Evolutionary conservation across 306 rosid genomes (phyloP).

Genomic region (Malus fusca): DNA sequence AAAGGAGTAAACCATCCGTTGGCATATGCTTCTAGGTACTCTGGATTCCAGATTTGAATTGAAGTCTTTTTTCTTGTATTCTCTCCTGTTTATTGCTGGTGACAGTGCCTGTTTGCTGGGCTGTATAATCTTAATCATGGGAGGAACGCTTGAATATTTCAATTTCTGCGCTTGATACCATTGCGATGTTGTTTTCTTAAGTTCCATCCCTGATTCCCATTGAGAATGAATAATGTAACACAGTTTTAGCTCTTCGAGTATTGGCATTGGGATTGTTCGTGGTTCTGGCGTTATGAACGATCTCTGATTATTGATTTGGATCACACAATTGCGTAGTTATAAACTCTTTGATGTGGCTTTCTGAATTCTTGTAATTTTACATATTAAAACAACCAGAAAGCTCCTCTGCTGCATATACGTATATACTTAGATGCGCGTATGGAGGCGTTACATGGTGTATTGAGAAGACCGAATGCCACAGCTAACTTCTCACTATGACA

Average conservation of each 20-base stretch:
- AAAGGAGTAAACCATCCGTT: constrained; percentile 29
- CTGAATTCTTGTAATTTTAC: neutral
- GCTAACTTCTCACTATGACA: constrained; percentile 60
- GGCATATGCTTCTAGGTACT: constrained; percentile 13
- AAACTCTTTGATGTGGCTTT: neutral
- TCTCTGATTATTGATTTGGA: neutral
- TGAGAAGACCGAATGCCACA: constrained; percentile 46
- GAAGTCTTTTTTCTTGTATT: constrained; percentile 9
- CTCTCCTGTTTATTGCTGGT: constrained; percentile 15
- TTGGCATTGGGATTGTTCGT: neutral
- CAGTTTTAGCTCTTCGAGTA: neutral
- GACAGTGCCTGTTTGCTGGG: constrained; percentile 21
- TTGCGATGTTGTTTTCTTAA: neutral
- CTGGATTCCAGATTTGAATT: constrained; percentile 18
- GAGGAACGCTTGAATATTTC: constrained; percentile 7
- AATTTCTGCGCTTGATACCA: constrained; percentile 20
- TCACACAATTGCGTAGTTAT: neutral
- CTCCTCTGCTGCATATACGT: constrained; percentile 20
- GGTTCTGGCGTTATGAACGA: neutral
- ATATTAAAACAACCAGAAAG: neutral
- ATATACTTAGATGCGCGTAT: constrained; percentile 42
- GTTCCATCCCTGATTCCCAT: neutral
- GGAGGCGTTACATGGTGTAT: constrained; percentile 25
- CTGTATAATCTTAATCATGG: constrained; percentile 10
- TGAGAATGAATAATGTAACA: neutral